Conservation (phyloP, 1,284 basidiomycete genomes). For the Fomitopsis pinicola region DNA sequence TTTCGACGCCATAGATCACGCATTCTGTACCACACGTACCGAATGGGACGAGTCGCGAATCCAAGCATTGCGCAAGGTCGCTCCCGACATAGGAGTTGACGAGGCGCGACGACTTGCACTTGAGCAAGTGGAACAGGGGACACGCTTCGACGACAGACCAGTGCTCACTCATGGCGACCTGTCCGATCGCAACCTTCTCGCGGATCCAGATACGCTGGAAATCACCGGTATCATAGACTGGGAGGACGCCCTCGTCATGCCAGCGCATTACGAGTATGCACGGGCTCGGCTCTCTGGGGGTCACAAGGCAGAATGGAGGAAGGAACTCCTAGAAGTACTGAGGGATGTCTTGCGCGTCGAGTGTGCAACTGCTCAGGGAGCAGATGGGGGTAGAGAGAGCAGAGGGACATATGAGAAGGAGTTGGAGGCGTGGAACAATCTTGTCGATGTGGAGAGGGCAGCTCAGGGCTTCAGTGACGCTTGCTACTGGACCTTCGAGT, state of each 20-base stretch:
- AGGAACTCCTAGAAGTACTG: neutral
- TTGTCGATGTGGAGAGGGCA: neutral
- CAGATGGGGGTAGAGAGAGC: neutral
- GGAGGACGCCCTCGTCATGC: slow-evolving; percentile 7
- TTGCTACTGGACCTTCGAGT: neutral
- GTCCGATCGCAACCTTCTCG: slow-evolving; percentile 19
- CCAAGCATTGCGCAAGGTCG: neutral
- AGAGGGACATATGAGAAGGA: neutral
- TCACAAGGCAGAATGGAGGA: neutral
- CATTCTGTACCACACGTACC: neutral
- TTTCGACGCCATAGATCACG: neutral
- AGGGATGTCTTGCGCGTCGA: neutral
- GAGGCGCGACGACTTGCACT: neutral
- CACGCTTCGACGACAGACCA: slow-evolving; percentile 5
- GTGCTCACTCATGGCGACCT: slow-evolving; percentile 25
- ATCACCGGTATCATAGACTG: slow-evolving; percentile 9
- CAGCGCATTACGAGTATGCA: slow-evolving; percentile 7
- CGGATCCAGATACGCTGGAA: slow-evolving; percentile 12
- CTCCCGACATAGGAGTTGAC: neutral
- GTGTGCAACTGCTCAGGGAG: neutral
- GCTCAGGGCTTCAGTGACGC: neutral
- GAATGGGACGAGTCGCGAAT: slow-evolving; percentile 9
- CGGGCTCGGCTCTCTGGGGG: neutral
- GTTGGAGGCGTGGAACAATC: neutral
- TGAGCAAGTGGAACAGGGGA: slow-evolving; percentile 2